phyloP scores from a whole-genome alignment of 208 protist genomes.

The Wallacemonas sp. region DNA sequence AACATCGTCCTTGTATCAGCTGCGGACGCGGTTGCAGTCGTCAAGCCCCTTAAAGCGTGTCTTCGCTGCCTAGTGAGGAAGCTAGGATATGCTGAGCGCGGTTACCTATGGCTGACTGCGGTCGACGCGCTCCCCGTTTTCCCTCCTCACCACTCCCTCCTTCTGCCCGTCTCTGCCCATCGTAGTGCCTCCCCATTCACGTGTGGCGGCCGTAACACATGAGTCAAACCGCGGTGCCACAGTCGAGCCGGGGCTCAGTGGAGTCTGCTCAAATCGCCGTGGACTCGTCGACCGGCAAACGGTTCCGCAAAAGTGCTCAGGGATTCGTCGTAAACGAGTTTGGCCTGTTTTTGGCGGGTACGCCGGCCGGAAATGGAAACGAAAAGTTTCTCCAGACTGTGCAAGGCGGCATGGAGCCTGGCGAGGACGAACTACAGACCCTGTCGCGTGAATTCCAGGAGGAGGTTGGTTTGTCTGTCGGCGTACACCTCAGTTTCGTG shows the following conservation, averaged over 20 bases:
- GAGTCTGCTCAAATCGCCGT: not conserved
- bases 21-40: too few relatives aligned
- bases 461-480: conserved; percentile 34
- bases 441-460: conserved; percentile 41
- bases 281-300: not conserved
- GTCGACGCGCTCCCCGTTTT: too few relatives aligned
- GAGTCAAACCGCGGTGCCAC: too few relatives aligned
- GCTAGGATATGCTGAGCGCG: too few relatives aligned
- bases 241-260: not conserved
- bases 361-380: conserved; percentile 23
- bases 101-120: too few relatives aligned
- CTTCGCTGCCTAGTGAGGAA: too few relatives aligned
- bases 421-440: conserved; percentile 23
- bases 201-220: too few relatives aligned
- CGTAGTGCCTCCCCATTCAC: too few relatives aligned
- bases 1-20: too few relatives aligned
- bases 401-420: conserved; percentile 31
- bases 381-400: conserved; percentile 29
- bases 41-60: too few relatives aligned
- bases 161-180: too few relatives aligned
- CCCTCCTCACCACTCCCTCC: too few relatives aligned
- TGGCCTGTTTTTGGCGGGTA: conserved; percentile 28
- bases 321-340: conserved; percentile 37
- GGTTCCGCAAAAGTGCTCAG: conserved; percentile 29
- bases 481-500: conserved; percentile 15